Evolutionary conservation across 177 flowering plant species (phyloP), one percentile per base, ranked within the genome.

Genomic region (Vitis hybrid): DNA sequence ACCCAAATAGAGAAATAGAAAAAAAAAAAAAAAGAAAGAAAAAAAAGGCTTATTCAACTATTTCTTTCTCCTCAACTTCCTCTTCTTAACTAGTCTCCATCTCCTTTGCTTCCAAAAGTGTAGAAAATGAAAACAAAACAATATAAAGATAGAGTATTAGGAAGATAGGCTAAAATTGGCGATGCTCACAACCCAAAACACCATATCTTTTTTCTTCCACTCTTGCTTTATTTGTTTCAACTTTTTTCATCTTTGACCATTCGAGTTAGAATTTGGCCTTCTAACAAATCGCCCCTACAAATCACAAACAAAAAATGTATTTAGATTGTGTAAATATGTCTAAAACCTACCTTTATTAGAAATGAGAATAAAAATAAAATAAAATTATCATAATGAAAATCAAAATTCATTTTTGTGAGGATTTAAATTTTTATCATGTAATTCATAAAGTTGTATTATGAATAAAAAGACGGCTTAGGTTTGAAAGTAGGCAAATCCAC

Each of bases 231-330:
- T 34, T 11, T 18, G 56, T 32, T 11, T 64, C 10, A 50, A 13
- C 32, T 73, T 34, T 50, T 56, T 4, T 58, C 64, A 63, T 64
- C 61, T 32, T 9, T 56, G 51, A 23, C 61, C 71, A 12, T 69
- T 60, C 12, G 52, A 19, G 9, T 70, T 39, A 2, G 81, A 68
- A 56, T 74, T 82, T 45, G 85, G 83, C 78, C 89, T 82, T 70
- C 90, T 81, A 45, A 88, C 91, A 78, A 88, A 90, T 55, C 94
- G 76, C 17, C 94, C 91, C 91, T 88, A 88, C 75, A 74, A 78
- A 6, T 18, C 49, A 15, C 4, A 19, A 48, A 39, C 5, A 65
- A 51, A 23, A 23, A 65, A 26, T 26, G 30, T 26, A 26, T 26
- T 26, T 26, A 26, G 30, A 26, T 26, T 26, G 30, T 3, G 30